phyloP scores from a whole-genome alignment of 345 rosid species.

The Eucalyptus regnans region DNA sequence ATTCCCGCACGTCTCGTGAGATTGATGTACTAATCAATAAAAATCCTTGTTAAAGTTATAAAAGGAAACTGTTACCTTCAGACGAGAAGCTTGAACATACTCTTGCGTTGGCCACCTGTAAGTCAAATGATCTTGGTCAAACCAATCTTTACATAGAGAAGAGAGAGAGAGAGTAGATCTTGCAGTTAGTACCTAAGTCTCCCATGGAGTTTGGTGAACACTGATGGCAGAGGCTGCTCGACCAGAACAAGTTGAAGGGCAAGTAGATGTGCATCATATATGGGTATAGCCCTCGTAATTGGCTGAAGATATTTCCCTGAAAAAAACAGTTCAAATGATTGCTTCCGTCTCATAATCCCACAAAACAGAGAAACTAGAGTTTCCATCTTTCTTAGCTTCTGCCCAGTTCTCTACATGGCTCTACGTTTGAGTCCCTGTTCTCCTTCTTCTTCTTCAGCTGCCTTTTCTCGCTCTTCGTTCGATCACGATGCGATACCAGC shows the following conservation, averaged over 20 bases:
- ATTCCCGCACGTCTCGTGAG: background rate
- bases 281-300: background rate
- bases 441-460: conserved; percentile 1
- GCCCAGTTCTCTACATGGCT: conserved; percentile 3
- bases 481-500: background rate
- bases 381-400: background rate
- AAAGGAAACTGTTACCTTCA: background rate
- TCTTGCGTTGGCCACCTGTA: background rate
- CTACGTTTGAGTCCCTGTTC: background rate
- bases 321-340: background rate
- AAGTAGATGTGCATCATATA: background rate
- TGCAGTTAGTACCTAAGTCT: background rate
- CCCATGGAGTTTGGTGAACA: background rate
- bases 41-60: background rate
- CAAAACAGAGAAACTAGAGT: background rate
- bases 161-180: background rate
- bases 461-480: background rate
- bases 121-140: background rate
- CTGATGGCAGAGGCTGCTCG: background rate
- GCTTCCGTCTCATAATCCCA: background rate
- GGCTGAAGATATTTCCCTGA: background rate
- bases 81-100: background rate
- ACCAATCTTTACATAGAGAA: background rate
- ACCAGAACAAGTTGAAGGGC: background rate
- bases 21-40: background rate